A percentile compares a stretch with the other conserved stretches of the same genome.
phyloP scores from a whole-genome alignment of 345 rosid species.

The Erysimum cheiranthoides region DNA sequence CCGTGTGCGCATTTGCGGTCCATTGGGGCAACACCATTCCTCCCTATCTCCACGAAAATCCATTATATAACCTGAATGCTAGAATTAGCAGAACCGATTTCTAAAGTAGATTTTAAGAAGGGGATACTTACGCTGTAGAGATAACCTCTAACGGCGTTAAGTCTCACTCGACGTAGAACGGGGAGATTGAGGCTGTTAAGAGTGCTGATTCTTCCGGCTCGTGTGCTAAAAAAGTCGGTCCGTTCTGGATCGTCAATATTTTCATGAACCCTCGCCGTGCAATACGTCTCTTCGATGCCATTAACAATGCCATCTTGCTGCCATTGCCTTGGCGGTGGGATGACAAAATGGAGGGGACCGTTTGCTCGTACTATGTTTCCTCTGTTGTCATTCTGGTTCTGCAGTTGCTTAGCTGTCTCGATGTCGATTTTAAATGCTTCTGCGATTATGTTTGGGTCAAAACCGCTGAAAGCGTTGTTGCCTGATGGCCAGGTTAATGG shows the following conservation, averaged over 20 bases:
- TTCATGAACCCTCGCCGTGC: slow-evolving; percentile 56
- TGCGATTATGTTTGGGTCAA: slow-evolving; percentile 47
- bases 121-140: slow-evolving; percentile 49
- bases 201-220: slow-evolving; percentile 63
- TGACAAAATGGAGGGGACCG: slow-evolving; percentile 46
- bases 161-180: slow-evolving; percentile 54
- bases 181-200: slow-evolving; percentile 64
- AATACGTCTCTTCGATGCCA: slow-evolving; percentile 67
- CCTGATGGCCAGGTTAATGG: slow-evolving; percentile 45
- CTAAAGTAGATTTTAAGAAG: background rate
- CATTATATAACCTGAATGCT: background rate
- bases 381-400: slow-evolving; percentile 49
- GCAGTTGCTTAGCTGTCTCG: slow-evolving; percentile 54
- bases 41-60: slow-evolving; percentile 49
- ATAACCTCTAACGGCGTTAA: slow-evolving; percentile 58
- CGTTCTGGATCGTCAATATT: slow-evolving; percentile 56
- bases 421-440: slow-evolving; percentile 56
- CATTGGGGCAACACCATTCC: slow-evolving; percentile 70
- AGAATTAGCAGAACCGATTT: background rate
- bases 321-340: slow-evolving; percentile 37
- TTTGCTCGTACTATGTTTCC: slow-evolving; percentile 62
- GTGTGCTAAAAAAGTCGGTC: slow-evolving; percentile 67
- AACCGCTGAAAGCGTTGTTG: slow-evolving; percentile 60
- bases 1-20: slow-evolving; percentile 64
- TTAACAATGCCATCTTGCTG: slow-evolving; percentile 39